Conservation (phyloP, 2,329 filamentous ascomycete genomes). For the Phialophora chinensis region DNA sequence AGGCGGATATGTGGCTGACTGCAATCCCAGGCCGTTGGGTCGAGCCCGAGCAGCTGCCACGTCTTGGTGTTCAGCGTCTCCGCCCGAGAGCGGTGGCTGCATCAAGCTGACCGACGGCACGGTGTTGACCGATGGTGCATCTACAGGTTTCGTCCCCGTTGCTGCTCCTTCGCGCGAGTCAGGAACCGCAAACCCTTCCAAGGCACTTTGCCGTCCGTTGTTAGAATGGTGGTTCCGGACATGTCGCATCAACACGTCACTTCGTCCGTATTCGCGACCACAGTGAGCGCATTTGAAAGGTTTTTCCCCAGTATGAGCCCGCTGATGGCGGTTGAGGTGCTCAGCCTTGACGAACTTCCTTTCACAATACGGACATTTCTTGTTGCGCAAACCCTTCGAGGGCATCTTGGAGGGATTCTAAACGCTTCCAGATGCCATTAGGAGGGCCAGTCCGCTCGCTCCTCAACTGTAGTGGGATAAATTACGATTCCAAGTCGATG, state of each 20-base stretch:
- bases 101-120: conserved; percentile 2
- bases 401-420: background rate
- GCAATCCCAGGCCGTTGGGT: background rate
- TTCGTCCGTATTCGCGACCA: conserved; percentile 67
- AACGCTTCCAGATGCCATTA: background rate
- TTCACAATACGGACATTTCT: conserved; percentile 24
- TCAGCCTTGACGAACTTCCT: conserved; percentile 37
- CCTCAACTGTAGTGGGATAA: background rate
- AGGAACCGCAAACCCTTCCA: background rate
- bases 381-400: conserved; percentile 13
- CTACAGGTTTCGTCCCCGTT: background rate
- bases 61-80: background rate
- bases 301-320: conserved; percentile 88
- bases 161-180: background rate
- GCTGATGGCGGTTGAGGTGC: conserved; percentile 50
- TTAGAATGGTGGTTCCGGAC: conserved; percentile 19
- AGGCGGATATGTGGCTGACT: background rate
- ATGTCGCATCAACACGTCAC: conserved; percentile 24
- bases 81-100: background rate
- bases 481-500: background rate
- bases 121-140: background rate
- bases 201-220: background rate
- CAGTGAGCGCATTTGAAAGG: conserved; percentile 97
- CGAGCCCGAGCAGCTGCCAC: background rate
- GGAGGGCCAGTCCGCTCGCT: background rate